Conservation (phyloP, 192 early-diverging fungal genomes). For the Dissophora globulifera region DNA sequence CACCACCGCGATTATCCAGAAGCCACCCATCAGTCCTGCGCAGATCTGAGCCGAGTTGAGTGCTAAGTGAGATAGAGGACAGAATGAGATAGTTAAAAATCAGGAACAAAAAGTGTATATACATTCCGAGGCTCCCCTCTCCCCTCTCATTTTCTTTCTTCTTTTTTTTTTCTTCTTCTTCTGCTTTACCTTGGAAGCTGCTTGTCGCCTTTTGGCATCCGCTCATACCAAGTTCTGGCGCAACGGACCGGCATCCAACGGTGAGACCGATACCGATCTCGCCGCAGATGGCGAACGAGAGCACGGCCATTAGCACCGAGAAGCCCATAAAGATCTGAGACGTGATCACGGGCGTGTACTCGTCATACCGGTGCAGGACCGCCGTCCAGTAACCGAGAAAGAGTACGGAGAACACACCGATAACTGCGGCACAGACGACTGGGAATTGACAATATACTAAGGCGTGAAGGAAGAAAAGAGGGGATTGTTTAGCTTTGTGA, state of each 20-base stretch:
- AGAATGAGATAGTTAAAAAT: neutral
- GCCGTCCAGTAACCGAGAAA: conserved; percentile 13
- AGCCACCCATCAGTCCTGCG: conserved; percentile 44
- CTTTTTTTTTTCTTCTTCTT: conserved; percentile 2
- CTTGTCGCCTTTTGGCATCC: conserved; percentile 1
- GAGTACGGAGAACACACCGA: conserved; percentile 1
- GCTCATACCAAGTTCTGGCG: neutral
- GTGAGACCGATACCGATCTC: conserved; percentile 46
- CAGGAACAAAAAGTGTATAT: neutral
- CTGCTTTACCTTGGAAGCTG: conserved; percentile 28
- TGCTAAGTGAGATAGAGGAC: neutral
- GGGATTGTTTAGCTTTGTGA: too few relatives aligned
- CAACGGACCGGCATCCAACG: conserved; percentile 17
- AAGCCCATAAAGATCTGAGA: conserved; percentile 7
- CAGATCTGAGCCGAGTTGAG: conserved; percentile 30
- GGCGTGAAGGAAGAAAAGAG: neutral
- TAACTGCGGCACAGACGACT: conserved; percentile 23
- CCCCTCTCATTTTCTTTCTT: neutral
- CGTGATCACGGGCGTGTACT: conserved; percentile 5
- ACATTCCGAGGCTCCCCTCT: too few relatives aligned
- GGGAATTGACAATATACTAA: conserved; percentile 45
- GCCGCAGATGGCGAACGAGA: conserved; percentile 39
- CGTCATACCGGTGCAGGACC: conserved; percentile 13
- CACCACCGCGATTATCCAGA: conserved; percentile 5
- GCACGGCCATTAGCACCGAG: conserved; percentile 1